Base-by-base conservation (phyloP, 495 filamentous ascomycete species). In the Emericellopsis terricola region DNA sequence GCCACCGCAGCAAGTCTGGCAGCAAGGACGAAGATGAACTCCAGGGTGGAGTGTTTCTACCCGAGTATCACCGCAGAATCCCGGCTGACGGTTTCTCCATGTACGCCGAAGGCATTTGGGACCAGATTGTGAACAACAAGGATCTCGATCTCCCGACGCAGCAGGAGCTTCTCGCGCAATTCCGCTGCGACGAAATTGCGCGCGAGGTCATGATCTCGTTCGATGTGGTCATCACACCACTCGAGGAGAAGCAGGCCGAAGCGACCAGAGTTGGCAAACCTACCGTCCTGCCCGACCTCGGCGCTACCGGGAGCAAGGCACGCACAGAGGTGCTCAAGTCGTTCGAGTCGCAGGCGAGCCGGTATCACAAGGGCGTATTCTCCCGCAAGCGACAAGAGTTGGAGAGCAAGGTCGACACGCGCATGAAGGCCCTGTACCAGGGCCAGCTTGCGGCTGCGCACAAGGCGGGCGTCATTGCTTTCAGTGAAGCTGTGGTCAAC, bases 91-190 rank as follows among this genome's bases (percentile, higher is more conserved):
- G 89, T 4, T 87, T 94, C 51, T 75, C 87, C 3, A 65, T 81
- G 34, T 97, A 96, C 49, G 86, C 89, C 7, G 74, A 84, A 46
- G 81, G 85, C 24, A 73, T 97, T 11, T 97, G 89, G 89, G 83
- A 94, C 49, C 89, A 94, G 54, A 97, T 97, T 45, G 83, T 92
- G 45, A 80, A 84, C 56, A 97, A 97, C 58, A 97, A 97, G 56
- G 89, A 97, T 46, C 62, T 97, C 40, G 89, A 97, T 59, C 57
- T 97, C 20, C 89, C 89, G 11, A 94, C 89, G 0, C 89, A 97
- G 55, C 89, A 97, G 50, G 89, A 97, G 47, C 60, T 97, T 29
- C 71, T 97, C 32, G 89, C 89, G 2, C 89, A 97, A 53, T 97
- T 94, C 63, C 71, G 89, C 31, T 97, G 89, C 50, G 89, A 97